Base-by-base conservation (phyloP, 1,284 basidiomycete genomes). In the Cystobasidiaceae sp. region DNA sequence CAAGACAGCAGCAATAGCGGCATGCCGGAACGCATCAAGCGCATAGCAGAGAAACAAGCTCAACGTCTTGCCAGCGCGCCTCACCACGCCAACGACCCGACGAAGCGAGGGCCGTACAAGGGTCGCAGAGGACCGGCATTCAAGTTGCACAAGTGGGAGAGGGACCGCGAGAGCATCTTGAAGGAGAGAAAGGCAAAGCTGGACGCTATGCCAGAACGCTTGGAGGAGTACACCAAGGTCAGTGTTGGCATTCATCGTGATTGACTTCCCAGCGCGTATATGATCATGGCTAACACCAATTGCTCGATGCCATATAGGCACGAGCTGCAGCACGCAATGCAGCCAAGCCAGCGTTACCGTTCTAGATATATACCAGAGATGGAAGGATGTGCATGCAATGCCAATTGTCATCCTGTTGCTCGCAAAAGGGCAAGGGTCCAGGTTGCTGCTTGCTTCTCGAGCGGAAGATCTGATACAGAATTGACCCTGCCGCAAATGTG, bases 211-310 rank as follows among this genome's bases (percentile, higher is more conserved):
- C 60, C 60, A 23, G 37, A 34, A 39, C 17, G 60, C 37, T 44
- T 62, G 17, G 60, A 33, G 27, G 60, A 62, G 39, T 62, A 52
- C 27, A 51, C 34, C 30, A 62, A 54, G 60, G 60, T 61, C 27
- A 3, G 57, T 4, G 7, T 17, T 45, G 9, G 19, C 41, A n/a
- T 9, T 46, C 23, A 9, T 17, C 19, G 6, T 32, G 15, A 15
- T 21, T 28, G 46, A 5, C 7, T n/a, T n/a, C n/a, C n/a, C n/a
- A n/a, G n/a, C n/a, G 45, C 45, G 11, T n/a, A 21, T 48, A n/a
- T 6, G 13, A 28, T 11, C 21, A 25, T 27, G 6, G 9, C 27
- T 30, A 19, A n/a, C 30, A 8, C 37, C 27, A 39, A n/a, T 39
- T 55, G 17, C 34, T 19, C 43, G 11, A 32, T 37, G 27, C 17